phyloP scores from a whole-genome alignment of 768 basidiomycete genomes.

The Russula emetica region DNA sequence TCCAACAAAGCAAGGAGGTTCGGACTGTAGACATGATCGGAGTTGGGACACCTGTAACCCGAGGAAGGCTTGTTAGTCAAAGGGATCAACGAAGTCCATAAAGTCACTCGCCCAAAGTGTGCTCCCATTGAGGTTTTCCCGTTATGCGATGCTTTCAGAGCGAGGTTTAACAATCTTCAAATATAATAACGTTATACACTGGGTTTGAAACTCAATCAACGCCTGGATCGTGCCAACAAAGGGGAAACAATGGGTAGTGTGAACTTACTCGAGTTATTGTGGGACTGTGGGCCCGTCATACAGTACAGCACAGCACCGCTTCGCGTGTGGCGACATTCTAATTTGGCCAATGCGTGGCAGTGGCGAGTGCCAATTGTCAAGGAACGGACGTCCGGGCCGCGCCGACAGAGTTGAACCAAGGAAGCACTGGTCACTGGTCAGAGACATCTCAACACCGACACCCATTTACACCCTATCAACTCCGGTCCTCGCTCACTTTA shows the following conservation, averaged over 20 bases:
- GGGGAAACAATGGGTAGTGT: neutral
- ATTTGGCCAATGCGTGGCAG: neutral
- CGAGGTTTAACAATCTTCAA: neutral
- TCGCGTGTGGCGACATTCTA: too few species aligned
- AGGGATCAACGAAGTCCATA: neutral
- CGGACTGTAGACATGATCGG: neutral
- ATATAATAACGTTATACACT: neutral
- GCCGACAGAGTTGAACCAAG: neutral
- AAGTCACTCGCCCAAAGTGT: neutral
- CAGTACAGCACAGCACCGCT: neutral
- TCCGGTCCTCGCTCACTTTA: neutral
- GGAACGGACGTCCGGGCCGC: conserved; percentile 4
- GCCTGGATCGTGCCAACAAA: neutral
- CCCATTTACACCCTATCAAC: conserved; percentile 9
- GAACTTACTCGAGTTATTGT: conserved; percentile 7
- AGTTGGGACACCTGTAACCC: neutral
- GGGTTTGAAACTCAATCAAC: conserved; percentile 11
- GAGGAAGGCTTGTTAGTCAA: neutral
- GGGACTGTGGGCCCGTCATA: neutral
- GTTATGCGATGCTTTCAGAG: neutral
- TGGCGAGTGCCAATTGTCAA: neutral
- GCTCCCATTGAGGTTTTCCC: neutral
- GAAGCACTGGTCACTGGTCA: too few species aligned
- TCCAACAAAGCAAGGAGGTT: neutral
- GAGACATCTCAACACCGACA: too few species aligned